These are phyloP conservation scores for Oryza rufipogon DNA, from an alignment of 176 grass and related monocot genomes.

Conservation along the genomic window DNA sequence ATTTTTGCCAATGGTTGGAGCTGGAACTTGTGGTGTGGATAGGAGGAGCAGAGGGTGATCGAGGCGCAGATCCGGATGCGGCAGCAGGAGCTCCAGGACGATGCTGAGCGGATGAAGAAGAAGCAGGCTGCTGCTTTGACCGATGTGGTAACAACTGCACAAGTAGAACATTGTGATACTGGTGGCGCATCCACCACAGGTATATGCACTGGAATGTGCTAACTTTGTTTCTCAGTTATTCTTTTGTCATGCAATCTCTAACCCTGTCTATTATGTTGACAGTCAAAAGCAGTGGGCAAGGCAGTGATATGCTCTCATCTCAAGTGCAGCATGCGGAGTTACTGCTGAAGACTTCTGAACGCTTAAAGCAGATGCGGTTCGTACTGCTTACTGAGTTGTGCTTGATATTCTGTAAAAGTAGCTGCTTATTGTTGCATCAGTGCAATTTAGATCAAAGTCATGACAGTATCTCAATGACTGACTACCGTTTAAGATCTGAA, in stretches of 20 bases:
- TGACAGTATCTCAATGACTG: not conserved
- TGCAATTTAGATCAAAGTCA: not conserved
- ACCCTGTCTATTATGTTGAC: slow-evolving; percentile 31
- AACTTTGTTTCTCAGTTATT: not conserved
- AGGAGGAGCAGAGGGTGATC: slow-evolving; percentile 99
- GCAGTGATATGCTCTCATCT: slow-evolving; percentile 42
- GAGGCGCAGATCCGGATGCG: slow-evolving; percentile 93
- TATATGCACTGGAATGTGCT: slow-evolving; percentile 6
- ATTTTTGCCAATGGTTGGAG: not conserved
- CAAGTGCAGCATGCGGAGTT: slow-evolving; percentile 48
- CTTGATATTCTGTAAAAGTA: not conserved
- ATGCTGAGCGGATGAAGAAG: slow-evolving; percentile 71
- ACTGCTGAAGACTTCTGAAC: slow-evolving; percentile 39
- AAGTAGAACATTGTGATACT: slow-evolving; percentile 44
- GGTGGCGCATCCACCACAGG: slow-evolving; percentile 42
- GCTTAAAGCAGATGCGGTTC: slow-evolving; percentile 49
- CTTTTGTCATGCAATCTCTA: slow-evolving; percentile 12
- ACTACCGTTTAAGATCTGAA: not conserved
- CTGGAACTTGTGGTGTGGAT: not conserved
- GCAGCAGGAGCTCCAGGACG: slow-evolving; percentile 81
- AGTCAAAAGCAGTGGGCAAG: slow-evolving; percentile 35
- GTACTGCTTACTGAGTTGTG: not conserved
- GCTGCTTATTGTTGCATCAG: not conserved
- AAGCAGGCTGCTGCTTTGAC: slow-evolving; percentile 43
- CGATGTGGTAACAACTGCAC: not conserved